Evolutionary conservation across 2,329 filamentous ascomycete species (phyloP).

Genomic region (Hypoxylon sp.): DNA sequence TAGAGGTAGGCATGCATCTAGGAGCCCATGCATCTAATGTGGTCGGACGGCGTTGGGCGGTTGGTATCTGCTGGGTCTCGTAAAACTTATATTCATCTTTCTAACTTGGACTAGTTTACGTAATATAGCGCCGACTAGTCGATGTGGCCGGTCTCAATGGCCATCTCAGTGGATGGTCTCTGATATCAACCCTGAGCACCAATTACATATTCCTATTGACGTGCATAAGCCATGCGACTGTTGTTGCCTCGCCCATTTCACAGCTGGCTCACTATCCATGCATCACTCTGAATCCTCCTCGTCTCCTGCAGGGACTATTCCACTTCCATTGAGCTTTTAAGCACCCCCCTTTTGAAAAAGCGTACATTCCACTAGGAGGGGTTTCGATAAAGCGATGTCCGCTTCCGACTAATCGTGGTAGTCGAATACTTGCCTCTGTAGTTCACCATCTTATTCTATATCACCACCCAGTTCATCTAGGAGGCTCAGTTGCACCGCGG

Average conservation of each 20-base stretch:
- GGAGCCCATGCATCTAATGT: not conserved
- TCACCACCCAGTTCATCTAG: not conserved
- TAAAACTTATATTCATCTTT: not conserved
- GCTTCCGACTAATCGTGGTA: not conserved
- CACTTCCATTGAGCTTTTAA: not conserved
- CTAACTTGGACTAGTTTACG: not conserved
- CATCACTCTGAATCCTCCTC: not conserved
- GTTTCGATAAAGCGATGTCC: not conserved
- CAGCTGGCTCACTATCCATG: not conserved
- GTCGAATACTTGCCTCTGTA: not conserved
- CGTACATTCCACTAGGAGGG: not conserved
- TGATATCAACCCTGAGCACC: not conserved
- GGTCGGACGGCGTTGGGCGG: not conserved
- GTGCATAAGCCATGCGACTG: not conserved
- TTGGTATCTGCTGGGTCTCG: not conserved
- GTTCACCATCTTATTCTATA: not conserved
- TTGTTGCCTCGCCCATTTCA: not conserved
- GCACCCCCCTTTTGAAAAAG: not conserved
- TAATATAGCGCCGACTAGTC: not conserved
- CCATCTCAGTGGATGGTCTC: not conserved
- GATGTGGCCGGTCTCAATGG: not conserved
- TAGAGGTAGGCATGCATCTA: not conserved
- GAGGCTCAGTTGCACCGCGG: not conserved
- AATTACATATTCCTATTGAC: not conserved
- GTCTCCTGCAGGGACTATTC: not conserved